Evolutionary conservation across 2,329 filamentous ascomycete genomes (phyloP), one percentile per base, ranked within the genome.

Genomic region (Pseudogymnoascus sp.): DNA sequence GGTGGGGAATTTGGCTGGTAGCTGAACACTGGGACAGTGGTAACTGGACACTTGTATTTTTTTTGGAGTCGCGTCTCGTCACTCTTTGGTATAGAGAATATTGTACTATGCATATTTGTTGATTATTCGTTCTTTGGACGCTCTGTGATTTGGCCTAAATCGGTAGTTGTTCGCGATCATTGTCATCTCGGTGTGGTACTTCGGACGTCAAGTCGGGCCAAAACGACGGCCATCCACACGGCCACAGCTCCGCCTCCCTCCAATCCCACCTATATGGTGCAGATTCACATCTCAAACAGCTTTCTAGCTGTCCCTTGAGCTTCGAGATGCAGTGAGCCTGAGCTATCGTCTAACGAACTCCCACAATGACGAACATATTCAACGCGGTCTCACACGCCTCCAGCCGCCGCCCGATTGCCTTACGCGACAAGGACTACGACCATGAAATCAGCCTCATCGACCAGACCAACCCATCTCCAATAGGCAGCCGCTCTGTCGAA

Each of bases 361-460:
- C 59, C 28, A 62, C 33, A 19, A 62, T 46, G 24, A 62, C 65
- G 65, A 67, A 70, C 71, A 5, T 66, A 63, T 67, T 56, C 60
- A 65, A 65, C 33, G 70, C 53, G 33, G 38, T 60, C 12, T 60
- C 59, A 16, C 69, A 70, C 50, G 68, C 69, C 5, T 69, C 69
- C 16, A 67, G 62, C 37, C 84, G 84, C 70, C 84, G 85, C 70
- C 81, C 78, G 38, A 72, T 78, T 61, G 77, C 78, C 63, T 77
- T 86, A 63, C 81, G 82, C 72, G 84, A 86, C 67, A 78, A 76
- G 72, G 84, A 88, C 68, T 88, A 87, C 71, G 86, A 89, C 70
- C 89, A 90, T 74, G 86, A 87, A 73, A 92, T 93, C 71, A 76
- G 73, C 68, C 83, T 93, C 38, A 79, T 90, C 68, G 87, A 91